Evolutionary conservation across 2,329 filamentous ascomycete species (phyloP).

Genomic region (Trichophyton simii): DNA sequence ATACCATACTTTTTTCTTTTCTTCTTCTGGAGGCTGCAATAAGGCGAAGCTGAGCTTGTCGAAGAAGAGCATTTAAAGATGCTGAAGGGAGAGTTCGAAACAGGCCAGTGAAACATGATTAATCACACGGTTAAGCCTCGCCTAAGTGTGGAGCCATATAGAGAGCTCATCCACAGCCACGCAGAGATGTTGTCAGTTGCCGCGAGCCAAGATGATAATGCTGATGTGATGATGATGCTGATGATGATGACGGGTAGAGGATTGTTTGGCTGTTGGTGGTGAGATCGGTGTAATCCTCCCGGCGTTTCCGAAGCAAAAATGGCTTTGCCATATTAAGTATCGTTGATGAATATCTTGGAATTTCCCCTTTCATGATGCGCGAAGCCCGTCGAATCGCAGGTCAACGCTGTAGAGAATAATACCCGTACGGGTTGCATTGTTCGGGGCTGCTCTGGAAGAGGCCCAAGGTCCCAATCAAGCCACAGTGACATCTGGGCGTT

Average conservation of each 20-base stretch:
- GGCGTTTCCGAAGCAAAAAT: not conserved
- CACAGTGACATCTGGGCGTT: slow-evolving; percentile 3
- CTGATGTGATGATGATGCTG: not conserved
- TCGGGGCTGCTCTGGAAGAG: not conserved
- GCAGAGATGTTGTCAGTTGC: not conserved
- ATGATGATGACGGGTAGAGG: not conserved
- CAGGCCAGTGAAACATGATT: slow-evolving; percentile 5
- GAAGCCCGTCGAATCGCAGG: not conserved
- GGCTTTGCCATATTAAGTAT: not conserved
- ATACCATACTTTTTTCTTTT: not conserved
- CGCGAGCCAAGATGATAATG: not conserved
- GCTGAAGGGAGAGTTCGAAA: not conserved
- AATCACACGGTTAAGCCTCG: not conserved
- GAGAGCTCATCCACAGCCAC: slow-evolving; percentile 2
- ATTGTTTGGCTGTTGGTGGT: no score
- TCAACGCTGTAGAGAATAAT: not conserved
- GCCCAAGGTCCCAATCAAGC: not conserved
- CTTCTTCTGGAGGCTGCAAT: not conserved
- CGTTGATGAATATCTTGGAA: not conserved
- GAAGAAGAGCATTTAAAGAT: not conserved
- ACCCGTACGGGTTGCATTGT: not conserved
- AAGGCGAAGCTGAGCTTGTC: not conserved
- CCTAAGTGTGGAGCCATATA: not conserved
- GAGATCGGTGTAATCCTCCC: not conserved
- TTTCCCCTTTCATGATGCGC: not conserved